A percentile compares a stretch with the other conserved stretches of the same genome.
These are phyloP conservation scores for Stephania cephalantha DNA, from an alignment of 164 flowering plant genomes.

Conservation along the genomic window DNA sequence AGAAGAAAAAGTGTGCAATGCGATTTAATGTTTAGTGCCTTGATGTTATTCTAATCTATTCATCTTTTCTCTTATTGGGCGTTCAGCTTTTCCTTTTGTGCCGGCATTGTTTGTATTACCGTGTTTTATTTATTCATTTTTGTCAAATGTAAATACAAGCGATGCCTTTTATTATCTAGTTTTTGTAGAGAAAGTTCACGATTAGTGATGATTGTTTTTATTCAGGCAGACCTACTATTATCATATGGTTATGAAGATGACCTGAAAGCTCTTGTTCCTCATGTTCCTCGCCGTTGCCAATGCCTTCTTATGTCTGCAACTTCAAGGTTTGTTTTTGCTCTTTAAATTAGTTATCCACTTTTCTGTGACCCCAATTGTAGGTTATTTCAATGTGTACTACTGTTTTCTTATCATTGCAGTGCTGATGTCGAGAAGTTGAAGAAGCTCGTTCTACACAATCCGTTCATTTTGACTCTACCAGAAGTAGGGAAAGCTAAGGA, in stretches of 20 bases:
- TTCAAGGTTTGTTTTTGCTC: slow-evolving; percentile 50
- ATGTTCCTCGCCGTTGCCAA: slow-evolving; percentile 82
- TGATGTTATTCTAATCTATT: neutral
- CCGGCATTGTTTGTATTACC: neutral
- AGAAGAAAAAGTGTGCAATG: neutral
- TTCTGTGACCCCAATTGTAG: neutral
- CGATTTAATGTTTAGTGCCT: neutral
- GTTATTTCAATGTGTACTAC: slow-evolving; percentile 13
- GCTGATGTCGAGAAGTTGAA: slow-evolving; percentile 93
- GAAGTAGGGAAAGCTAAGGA: slow-evolving; percentile 71
- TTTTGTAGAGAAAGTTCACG: neutral
- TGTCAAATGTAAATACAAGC: neutral
- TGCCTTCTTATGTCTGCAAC: slow-evolving; percentile 99
- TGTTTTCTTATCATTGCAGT: slow-evolving; percentile 31
- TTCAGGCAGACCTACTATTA: slow-evolving; percentile 93
- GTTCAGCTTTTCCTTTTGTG: neutral
- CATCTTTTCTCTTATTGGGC: neutral
- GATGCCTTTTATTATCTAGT: neutral
- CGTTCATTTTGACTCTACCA: slow-evolving; percentile 76
- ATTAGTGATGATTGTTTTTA: neutral
- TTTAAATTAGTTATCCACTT: slow-evolving; percentile 2
- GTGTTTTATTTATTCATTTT: neutral
- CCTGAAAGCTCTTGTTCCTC: slow-evolving; percentile 60
- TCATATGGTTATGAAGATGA: slow-evolving; percentile 95
- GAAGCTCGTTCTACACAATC: slow-evolving; percentile 84